Percentiles rank a stretch among this genome's conserved stretches.
phyloP scores from a whole-genome alignment of 345 rosid genomes.

The Corymbia maculata region DNA sequence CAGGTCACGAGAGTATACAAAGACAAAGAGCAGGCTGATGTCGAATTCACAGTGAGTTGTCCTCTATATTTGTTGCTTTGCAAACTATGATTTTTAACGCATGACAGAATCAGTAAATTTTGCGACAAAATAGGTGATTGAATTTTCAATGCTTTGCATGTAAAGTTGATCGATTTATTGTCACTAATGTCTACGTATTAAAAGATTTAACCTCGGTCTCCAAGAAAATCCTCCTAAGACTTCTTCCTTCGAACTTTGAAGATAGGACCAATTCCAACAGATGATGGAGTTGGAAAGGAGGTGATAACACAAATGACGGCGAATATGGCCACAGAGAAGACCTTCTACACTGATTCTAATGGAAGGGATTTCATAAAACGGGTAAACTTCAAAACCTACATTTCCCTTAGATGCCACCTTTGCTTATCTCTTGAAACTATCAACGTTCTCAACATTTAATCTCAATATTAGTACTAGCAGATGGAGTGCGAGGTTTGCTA shows the following conservation, averaged over 20 bases:
- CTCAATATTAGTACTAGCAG: neutral
- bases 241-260: slow-evolving; percentile 8
- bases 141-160: neutral
- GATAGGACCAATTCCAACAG: slow-evolving; percentile 71
- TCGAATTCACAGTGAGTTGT: slow-evolving; percentile 72
- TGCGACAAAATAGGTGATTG: neutral
- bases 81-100: neutral
- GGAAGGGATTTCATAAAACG: slow-evolving; percentile 87
- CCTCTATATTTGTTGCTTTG: neutral
- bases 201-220: neutral
- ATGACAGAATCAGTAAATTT: neutral
- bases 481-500: neutral
- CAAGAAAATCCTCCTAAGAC: neutral
- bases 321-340: slow-evolving; percentile 65
- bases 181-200: neutral
- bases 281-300: slow-evolving; percentile 59
- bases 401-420: neutral
- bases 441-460: neutral
- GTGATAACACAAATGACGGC: slow-evolving; percentile 59
- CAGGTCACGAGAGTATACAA: slow-evolving; percentile 62
- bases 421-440: neutral
- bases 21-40: slow-evolving; percentile 76
- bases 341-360: slow-evolving; percentile 65
- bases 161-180: neutral
- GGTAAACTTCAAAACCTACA: slow-evolving; percentile 28